Evolutionary conservation across 2,329 filamentous ascomycete genomes (phyloP).

Genomic region (Taxawa tesnikishii): DNA sequence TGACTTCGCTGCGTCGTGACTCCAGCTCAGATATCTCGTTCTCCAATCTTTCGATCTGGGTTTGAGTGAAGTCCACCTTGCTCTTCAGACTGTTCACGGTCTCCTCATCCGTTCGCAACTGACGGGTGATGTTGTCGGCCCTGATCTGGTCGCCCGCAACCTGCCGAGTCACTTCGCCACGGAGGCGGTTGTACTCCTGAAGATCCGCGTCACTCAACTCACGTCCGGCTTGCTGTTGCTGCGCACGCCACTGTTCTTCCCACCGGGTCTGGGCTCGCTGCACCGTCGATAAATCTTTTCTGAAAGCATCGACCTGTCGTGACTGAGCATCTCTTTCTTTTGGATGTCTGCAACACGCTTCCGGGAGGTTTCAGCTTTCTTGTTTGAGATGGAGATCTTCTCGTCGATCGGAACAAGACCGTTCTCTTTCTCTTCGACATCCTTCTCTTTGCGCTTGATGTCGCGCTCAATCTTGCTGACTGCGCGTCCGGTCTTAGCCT

Average conservation of each 20-base stretch:
- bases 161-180: slow-evolving; percentile 71
- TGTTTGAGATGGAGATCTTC: slow-evolving; percentile 70
- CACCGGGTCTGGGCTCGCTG: slow-evolving; percentile 82
- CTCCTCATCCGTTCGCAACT: slow-evolving; percentile 83
- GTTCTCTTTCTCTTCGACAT: slow-evolving; percentile 77
- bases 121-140: slow-evolving; percentile 74
- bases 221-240: slow-evolving; percentile 74
- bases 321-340: slow-evolving; percentile 67
- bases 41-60: slow-evolving; percentile 60
- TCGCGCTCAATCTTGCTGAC: slow-evolving; percentile 71
- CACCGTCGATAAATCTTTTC: slow-evolving; percentile 72
- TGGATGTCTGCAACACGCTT: slow-evolving; percentile 55
- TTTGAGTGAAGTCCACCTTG: slow-evolving; percentile 70
- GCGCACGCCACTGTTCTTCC: slow-evolving; percentile 75
- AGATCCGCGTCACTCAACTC: slow-evolving; percentile 77
- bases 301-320: slow-evolving; percentile 56
- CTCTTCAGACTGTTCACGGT: slow-evolving; percentile 81
- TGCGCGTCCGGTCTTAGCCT: slow-evolving; percentile 62
- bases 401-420: slow-evolving; percentile 80
- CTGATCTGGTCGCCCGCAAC: slow-evolving; percentile 71
- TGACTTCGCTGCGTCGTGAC: slow-evolving; percentile 53
- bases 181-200: slow-evolving; percentile 77
- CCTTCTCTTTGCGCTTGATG: slow-evolving; percentile 76
- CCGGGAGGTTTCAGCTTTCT: slow-evolving; percentile 56
- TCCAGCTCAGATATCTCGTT: slow-evolving; percentile 57